Conservation (phyloP, 2,329 filamentous ascomycete genomes). For the Colletotrichum lindemuthianum region DNA sequence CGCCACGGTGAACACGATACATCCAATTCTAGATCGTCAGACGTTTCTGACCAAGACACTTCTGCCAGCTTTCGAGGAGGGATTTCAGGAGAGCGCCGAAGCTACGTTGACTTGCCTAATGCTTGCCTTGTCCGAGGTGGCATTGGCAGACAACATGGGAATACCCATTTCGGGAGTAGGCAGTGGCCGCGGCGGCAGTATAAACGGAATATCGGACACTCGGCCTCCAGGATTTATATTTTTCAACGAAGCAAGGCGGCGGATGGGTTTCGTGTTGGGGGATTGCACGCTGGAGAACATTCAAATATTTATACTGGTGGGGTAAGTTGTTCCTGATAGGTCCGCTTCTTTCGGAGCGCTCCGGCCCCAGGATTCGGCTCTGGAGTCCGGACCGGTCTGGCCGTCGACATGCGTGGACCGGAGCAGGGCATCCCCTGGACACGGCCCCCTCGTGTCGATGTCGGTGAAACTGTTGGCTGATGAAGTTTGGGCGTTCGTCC, state of each 20-base stretch:
- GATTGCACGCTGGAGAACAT: constrained; percentile 68
- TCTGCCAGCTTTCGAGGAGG: constrained; percentile 54
- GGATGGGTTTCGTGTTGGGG: constrained; percentile 66
- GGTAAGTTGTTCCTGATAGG: constrained; percentile 49
- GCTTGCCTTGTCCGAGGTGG: constrained; percentile 67
- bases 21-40: constrained; percentile 68
- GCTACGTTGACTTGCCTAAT: constrained; percentile 66
- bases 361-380: background rate
- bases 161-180: constrained; percentile 53
- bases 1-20: constrained; percentile 67
- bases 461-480: background rate
- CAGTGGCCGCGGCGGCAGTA: constrained; percentile 42
- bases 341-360: background rate
- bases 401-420: background rate
- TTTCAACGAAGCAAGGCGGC: constrained; percentile 70
- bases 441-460: background rate
- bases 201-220: constrained; percentile 44
- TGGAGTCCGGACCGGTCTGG: background rate
- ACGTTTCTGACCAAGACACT: constrained; percentile 61
- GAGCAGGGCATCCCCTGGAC: constrained; percentile 17
- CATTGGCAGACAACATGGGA: constrained; percentile 60
- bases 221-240: constrained; percentile 65
- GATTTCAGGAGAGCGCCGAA: constrained; percentile 59
- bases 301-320: constrained; percentile 66
- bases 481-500: background rate